These are phyloP conservation scores for Leccinum subgranulosum DNA, from an alignment of 768 basidiomycete species.

Conservation along the genomic window DNA sequence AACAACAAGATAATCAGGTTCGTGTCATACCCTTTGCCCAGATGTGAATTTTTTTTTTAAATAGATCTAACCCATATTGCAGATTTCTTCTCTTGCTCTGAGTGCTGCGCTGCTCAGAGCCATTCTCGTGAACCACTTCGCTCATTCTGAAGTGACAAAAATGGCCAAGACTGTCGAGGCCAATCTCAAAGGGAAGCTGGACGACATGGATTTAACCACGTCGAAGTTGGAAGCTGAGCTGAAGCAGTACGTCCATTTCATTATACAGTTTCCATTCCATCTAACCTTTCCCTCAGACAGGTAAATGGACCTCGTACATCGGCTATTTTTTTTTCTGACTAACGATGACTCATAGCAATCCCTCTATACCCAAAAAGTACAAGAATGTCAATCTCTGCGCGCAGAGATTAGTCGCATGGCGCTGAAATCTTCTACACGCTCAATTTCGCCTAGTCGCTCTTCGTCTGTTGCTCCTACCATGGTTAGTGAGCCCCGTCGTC, in stretches of 20 bases:
- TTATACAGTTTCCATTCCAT: slow-evolving; percentile 8
- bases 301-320: slow-evolving; percentile 38
- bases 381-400: slow-evolving; percentile 67
- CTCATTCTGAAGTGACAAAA: slow-evolving; percentile 76
- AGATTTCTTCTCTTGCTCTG: slow-evolving; percentile 68
- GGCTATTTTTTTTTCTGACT: slow-evolving; percentile 6
- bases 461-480: slow-evolving; percentile 26
- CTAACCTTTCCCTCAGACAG: slow-evolving; percentile 46
- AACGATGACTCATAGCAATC: slow-evolving; percentile 43
- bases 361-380: slow-evolving; percentile 62
- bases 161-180: slow-evolving; percentile 60
- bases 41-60: neutral
- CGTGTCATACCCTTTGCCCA: slow-evolving; percentile 37
- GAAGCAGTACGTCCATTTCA: slow-evolving; percentile 54
- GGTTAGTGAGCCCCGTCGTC: slow-evolving; percentile 26
- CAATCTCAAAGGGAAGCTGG: slow-evolving; percentile 60
- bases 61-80: slow-evolving; percentile 24
- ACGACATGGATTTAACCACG: slow-evolving; percentile 57
- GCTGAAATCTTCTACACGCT: slow-evolving; percentile 28
- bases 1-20: slow-evolving; percentile 60
- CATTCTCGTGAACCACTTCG: slow-evolving; percentile 78
- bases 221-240: slow-evolving; percentile 66
- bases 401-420: slow-evolving; percentile 59
- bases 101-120: slow-evolving; percentile 78
- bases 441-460: slow-evolving; percentile 24